Evolutionary conservation across 176 grass and related monocot species (phyloP).

Genomic region (Stipa capillata): DNA sequence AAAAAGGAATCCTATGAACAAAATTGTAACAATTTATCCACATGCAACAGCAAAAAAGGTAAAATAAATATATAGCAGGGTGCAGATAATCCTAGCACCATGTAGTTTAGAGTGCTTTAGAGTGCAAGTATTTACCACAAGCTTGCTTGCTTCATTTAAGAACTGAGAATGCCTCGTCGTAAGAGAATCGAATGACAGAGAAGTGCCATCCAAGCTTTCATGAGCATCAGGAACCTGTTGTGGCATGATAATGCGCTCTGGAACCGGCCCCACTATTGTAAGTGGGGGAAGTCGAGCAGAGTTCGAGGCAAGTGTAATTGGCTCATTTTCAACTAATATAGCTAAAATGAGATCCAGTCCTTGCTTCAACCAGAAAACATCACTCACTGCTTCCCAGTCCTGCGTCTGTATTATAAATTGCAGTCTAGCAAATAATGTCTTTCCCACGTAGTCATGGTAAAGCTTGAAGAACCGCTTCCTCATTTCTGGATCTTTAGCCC

Average conservation of each 20-base stretch:
- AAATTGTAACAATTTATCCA: background rate
- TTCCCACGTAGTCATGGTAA: constrained; percentile 74
- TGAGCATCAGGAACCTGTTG: constrained; percentile 41
- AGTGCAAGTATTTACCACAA: constrained; percentile 49
- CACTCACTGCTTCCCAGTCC: constrained; percentile 96
- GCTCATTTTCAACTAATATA: constrained; percentile 88
- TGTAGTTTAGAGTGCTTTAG: background rate
- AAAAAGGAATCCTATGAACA: background rate
- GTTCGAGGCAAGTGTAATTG: constrained; percentile 84
- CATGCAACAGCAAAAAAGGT: background rate
- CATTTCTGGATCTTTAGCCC: constrained; percentile 89
- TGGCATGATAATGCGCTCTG: constrained; percentile 57
- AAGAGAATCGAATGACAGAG: constrained; percentile 83
- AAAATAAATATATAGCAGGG: background rate
- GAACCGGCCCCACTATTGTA: constrained; percentile 49
- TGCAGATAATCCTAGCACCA: background rate
- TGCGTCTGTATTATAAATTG: constrained; percentile 97
- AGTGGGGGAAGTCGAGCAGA: constrained; percentile 87
- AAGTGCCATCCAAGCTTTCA: constrained; percentile 55
- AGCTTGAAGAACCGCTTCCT: constrained; percentile 85
- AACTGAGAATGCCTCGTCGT: constrained; percentile 68
- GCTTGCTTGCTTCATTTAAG: constrained; percentile 84
- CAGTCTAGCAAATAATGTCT: constrained; percentile 77
- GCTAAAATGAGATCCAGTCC: constrained; percentile 97
- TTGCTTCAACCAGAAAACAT: constrained; percentile 97